Evolutionary conservation across 768 basidiomycete species (phyloP).

Genomic region (Fibroporia radiculosa): DNA sequence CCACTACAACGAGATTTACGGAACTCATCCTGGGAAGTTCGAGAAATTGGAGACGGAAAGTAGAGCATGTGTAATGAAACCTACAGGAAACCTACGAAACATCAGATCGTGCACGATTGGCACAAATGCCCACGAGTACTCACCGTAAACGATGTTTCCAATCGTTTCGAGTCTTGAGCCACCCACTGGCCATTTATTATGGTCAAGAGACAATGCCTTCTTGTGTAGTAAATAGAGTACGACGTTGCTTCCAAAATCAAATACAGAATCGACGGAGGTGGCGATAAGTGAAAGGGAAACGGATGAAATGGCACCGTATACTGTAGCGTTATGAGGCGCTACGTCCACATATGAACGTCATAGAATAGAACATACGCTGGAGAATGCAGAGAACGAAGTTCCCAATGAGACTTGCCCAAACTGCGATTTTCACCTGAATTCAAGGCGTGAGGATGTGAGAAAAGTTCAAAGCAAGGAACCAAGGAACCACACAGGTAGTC

Average conservation of each 20-base stretch:
- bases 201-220: conserved; percentile 63
- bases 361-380: conserved; percentile 42
- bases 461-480: neutral
- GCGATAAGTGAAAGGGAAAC: conserved; percentile 81
- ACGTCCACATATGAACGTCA: neutral
- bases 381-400: conserved; percentile 69
- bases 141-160: conserved; percentile 82
- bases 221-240: conserved; percentile 75
- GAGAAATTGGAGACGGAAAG: neutral
- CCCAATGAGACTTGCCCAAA: conserved; percentile 73
- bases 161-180: conserved; percentile 88
- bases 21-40: conserved; percentile 63
- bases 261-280: conserved; percentile 83
- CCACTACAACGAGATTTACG: conserved; percentile 86
- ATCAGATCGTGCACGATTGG: neutral
- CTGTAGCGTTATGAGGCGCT: conserved; percentile 28
- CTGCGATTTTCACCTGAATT: conserved; percentile 75
- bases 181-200: conserved; percentile 87
- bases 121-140: conserved; percentile 12
- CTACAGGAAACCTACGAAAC: conserved; percentile 40
- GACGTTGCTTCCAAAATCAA: conserved; percentile 77
- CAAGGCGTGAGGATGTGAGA: neutral
- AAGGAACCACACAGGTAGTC: conserved; percentile 47
- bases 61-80: conserved; percentile 2
- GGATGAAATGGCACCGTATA: conserved; percentile 88